phyloP scores from a whole-genome alignment of 2,329 filamentous ascomycete species.

The Neofusicoccum ribis region DNA sequence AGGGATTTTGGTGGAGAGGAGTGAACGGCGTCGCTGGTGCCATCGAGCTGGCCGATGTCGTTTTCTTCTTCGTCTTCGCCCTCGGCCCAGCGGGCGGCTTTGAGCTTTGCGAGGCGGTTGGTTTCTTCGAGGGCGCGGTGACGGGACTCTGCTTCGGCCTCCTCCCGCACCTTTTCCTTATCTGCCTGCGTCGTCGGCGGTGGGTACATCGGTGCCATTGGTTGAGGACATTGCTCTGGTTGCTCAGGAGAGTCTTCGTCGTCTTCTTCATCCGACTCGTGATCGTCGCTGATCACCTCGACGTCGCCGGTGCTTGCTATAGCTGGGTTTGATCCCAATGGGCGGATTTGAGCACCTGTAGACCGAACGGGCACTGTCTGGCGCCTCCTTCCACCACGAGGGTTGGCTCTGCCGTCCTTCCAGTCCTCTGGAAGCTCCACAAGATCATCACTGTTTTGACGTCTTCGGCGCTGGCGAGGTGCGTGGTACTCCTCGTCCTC shows the following conservation, averaged over 20 bases:
- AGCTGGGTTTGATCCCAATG: conserved; percentile 26
- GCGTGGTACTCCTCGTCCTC: conserved; percentile 28
- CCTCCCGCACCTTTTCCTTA: background rate
- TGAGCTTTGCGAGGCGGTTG: conserved; percentile 10
- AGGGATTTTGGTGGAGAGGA: background rate
- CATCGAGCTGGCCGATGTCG: background rate
- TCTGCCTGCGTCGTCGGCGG: conserved; percentile 24
- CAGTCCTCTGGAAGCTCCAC: conserved; percentile 46
- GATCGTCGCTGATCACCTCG: conserved; percentile 32
- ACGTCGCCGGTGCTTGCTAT: conserved; percentile 32
- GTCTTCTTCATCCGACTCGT: conserved; percentile 27
- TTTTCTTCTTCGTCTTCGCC: conserved; percentile 5
- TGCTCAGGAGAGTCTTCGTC: background rate
- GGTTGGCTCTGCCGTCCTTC: conserved; percentile 32
- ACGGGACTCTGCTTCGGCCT: background rate
- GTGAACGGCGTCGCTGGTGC: conserved; percentile 3
- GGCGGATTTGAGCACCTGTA: conserved; percentile 30
- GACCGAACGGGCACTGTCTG: conserved; percentile 28
- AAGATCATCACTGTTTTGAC: conserved; percentile 28
- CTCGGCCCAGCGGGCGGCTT: conserved; percentile 1
- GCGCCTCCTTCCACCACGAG: conserved; percentile 28
- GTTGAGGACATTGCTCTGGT: background rate
- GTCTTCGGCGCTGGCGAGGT: conserved; percentile 12
- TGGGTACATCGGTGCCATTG: conserved; percentile 15
- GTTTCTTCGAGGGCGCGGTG: background rate